These are phyloP conservation scores for Flaveria linearis DNA, from an alignment of 129 eudicot species.

Conservation along the genomic window DNA sequence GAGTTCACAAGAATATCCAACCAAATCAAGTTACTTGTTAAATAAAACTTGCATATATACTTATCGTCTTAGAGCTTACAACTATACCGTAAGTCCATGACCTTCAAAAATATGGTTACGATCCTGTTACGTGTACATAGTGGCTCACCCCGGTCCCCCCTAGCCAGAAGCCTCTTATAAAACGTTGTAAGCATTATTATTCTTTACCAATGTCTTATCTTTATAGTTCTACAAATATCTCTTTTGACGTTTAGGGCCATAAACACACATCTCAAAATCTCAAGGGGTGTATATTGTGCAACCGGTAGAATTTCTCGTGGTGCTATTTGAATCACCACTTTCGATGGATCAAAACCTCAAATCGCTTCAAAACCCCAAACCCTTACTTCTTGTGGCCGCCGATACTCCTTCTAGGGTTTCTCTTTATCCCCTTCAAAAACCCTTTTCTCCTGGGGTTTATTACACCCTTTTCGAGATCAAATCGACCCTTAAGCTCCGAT, in stretches of 20 bases:
- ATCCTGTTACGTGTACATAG: too few species aligned
- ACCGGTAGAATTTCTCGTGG: conserved; percentile 30
- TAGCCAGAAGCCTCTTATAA: too few species aligned
- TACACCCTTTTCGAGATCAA: conserved; percentile 31
- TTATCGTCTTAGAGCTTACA: too few species aligned
- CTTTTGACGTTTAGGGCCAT: background rate
- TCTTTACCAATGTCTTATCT: too few species aligned
- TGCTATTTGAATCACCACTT: conserved; percentile 54
- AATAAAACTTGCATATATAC: too few species aligned
- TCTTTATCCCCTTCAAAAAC: conserved; percentile 24
- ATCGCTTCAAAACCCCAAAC: conserved; percentile 49
- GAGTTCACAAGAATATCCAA: too few species aligned
- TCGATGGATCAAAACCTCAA: conserved; percentile 38
- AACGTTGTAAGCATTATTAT: too few species aligned
- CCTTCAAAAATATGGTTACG: too few species aligned
- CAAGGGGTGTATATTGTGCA: background rate
- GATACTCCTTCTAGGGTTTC: conserved; percentile 35
- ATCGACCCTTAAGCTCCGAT: conserved; percentile 18
- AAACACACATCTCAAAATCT: background rate
- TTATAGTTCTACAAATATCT: background rate
- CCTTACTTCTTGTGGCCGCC: conserved; percentile 36
- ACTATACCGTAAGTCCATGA: too few species aligned
- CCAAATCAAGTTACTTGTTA: too few species aligned
- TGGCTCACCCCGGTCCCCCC: too few species aligned
- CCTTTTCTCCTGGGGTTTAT: conserved; percentile 28